Evolutionary conservation across 257 asterid species (phyloP), one percentile per base, ranked within the genome.

Genomic region (Solanum gracilifrons): DNA sequence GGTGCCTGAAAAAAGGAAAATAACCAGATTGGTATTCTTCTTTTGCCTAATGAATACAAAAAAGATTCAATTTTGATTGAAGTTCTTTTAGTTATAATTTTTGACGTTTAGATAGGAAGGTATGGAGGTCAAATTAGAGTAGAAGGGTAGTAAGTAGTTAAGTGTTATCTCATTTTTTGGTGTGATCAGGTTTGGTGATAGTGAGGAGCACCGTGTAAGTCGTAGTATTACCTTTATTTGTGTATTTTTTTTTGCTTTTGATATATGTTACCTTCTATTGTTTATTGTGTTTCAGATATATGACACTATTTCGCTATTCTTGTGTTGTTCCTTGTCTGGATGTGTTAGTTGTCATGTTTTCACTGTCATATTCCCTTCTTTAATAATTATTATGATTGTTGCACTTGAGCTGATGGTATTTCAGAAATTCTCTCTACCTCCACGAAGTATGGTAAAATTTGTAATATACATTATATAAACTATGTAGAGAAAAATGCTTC

Each of bases 381-480:
- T 55, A 55, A 55, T 55, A 55, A 55, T 3, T 55, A 55, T 55
- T 55, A 18, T 55, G 25, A 7, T 55, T 7, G 11, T 55, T 55
- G 12, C 5, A 48, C 58, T 48, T 15, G 58, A 48, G 21, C 58
- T 7, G 0, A 48, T 0, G 0, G 58, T 48, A 0, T 48, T 48
- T 48, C 1, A 4, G 7, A 48, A 48, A 48, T 15, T 0, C 58
- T 48, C 58, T 0, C 58, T 13, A 48, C 58, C 58, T 13, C 7
- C 7, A 41, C 46, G 1, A 39, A 10, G 48, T 10, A 41, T 9
- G 58, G 3, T 46, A 48, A 48, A 48, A 5, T 48, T 4, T 48
- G 58, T 13, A 43, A 13, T 43, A 12, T 43, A 43, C 51, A 43
- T 43, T 43, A 43, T 43, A 43, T 43, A 1, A 43, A 43, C 16